A percentile compares a stretch with the other conserved stretches of the same genome.
phyloP scores from a whole-genome alignment of 495 filamentous ascomycete genomes.

The Friedmanniomyces endolithicus region DNA sequence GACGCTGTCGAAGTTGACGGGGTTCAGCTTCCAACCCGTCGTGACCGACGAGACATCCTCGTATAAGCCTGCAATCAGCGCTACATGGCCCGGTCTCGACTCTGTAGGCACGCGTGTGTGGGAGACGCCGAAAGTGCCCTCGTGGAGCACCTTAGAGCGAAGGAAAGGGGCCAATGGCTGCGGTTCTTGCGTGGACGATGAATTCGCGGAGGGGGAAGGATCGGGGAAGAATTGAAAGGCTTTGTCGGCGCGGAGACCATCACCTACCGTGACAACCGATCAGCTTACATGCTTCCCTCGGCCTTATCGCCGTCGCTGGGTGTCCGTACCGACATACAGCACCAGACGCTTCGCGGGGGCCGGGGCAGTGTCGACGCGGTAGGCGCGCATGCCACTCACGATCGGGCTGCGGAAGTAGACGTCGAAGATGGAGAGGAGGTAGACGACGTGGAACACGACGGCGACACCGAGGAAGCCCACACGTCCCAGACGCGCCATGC shows the following conservation, averaged over 20 bases:
- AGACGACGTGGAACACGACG: slow-evolving; percentile 85
- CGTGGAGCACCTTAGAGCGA: slow-evolving; percentile 69
- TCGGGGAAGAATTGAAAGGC: slow-evolving; percentile 91
- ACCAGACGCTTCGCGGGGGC: slow-evolving; percentile 83
- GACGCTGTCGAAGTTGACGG: slow-evolving; percentile 96
- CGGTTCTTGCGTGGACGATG: slow-evolving; percentile 39
- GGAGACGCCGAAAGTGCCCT: slow-evolving; percentile 97
- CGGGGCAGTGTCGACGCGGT: slow-evolving; percentile 54
- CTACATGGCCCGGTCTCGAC: slow-evolving; percentile 93
- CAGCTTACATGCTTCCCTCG: slow-evolving; percentile 4
- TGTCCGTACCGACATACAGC: slow-evolving; percentile 70
- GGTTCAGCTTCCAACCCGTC: slow-evolving; percentile 97
- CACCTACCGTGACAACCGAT: slow-evolving; percentile 39
- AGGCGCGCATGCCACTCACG: slow-evolving; percentile 85
- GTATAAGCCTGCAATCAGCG: slow-evolving; percentile 92
- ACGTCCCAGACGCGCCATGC: slow-evolving; percentile 54
- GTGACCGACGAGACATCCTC: slow-evolving; percentile 97
- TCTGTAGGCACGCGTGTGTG: slow-evolving; percentile 97
- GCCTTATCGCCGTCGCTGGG: too few species aligned
- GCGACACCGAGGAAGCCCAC: slow-evolving; percentile 84
- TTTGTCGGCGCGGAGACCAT: slow-evolving; percentile 95
- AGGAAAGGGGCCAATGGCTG: slow-evolving; percentile 85
- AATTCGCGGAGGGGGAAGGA: slow-evolving; percentile 54
- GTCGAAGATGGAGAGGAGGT: slow-evolving; percentile 95
- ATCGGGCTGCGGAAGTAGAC: slow-evolving; percentile 99